Base-by-base conservation (phyloP, 2,329 filamentous ascomycete species). In the Malbranchea cinnamomea region DNA sequence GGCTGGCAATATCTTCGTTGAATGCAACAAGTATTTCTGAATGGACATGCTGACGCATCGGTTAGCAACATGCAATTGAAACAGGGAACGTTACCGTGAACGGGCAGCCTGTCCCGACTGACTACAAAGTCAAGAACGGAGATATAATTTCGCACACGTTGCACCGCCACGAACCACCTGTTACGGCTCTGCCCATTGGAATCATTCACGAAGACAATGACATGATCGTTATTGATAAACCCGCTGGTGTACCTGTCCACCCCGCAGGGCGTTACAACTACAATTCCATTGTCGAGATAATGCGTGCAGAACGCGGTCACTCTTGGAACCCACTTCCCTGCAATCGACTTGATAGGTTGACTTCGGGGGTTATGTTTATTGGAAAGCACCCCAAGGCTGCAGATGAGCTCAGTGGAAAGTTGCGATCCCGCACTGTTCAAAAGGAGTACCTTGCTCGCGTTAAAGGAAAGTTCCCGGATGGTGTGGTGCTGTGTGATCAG, bases 311-410 rank as follows among this genome's bases (percentile, higher is more conserved):
- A 48, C 57, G 71, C 21, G 63, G 65, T 17, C 56, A 63, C 31
- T 53, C 57, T 8, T 77, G 64, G 53, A 65, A 73, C 34, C 72
- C 74, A 1, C 53, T 74, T 32, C 74, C 89, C 0, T 95, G 87
- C 59, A 93, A 98, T 48, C 68, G 89, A n/a, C 70, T 98, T 16
- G 89, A 98, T 51, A 68, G 89, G 30, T 60, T 98, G 44, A 98
- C 89, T 0, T 93, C 83, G 44, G 89, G 89, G 28, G 80, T 98
- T 50, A 95, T 98, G 87, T 98, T 98, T 53, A 75, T 98, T 43
- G 89, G 78, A 16, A 98, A 98, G 58, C 74, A 81, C 39, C 66
- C 75, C 21, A 71, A 74, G 45, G 81, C 80, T 0, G 87, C 89
- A 1, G 82, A 87, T 40, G 64, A 65, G 18, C 67, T 98, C 41